Evolutionary conservation across 257 asterid species (phyloP), one percentile per base, ranked within the genome.

Genomic region (Gentiana macrophylla): DNA sequence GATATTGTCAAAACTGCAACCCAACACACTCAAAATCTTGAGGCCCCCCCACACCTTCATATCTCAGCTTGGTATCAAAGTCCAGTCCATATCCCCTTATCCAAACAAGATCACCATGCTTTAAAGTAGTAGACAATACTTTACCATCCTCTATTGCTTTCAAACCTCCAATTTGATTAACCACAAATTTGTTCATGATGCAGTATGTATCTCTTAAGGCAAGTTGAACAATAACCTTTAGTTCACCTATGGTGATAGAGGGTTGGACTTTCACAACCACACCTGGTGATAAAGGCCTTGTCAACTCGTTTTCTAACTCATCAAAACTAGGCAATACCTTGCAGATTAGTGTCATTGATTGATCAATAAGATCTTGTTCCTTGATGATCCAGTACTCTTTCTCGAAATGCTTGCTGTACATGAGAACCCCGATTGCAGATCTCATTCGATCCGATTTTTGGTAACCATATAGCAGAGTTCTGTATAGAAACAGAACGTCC

Each of bases 181-280:
- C 95, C 66, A 62, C 80, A 63, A 89, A 80, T 48, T 67, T 74
- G 55, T 83, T 77, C 94, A 81, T 83, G 1, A 89, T 67, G 52
- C 79, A 81, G 12, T 86, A 83, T 12, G 86, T 84, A 10, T 81
- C 86, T 74, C 89, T 83, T 66, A 89, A 37, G 6, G 95, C 97
- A 54, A 59, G 13, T 72, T 89, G 93, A 0, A 72, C 84, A 54
- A 61, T 79, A 57, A 48, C 53, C 52, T 63, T 86, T n/a, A 89
- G 79, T 33, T 83, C 87, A 2, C 77, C 70, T 6, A 86, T 63
- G 1, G 79, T 81, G 35, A 57, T 70, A 56, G 66, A 58, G 0
- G 79, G 81, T 0, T 84, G 76, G 55, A 86, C 85, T 41, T 63
- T 57, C n/a, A 83, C 80, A 1, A 71, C 67, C 66, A 61, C 95